Base-by-base conservation (phyloP, 2,329 filamentous ascomycete genomes). In the Sarocladium brachiariae region DNA sequence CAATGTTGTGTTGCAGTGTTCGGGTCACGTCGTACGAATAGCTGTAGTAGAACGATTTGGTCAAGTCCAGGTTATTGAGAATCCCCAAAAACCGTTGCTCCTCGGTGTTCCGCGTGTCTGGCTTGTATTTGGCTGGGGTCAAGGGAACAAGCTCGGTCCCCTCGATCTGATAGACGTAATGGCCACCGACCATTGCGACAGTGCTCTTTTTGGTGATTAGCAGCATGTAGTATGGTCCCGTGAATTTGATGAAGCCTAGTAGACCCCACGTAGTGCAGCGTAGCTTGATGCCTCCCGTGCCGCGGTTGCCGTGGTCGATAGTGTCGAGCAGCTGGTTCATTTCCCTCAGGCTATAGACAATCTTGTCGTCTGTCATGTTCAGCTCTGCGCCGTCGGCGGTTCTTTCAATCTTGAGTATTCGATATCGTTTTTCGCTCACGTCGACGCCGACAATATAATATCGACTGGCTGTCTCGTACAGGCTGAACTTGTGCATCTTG, bases 381-480 rank as follows among this genome's bases (percentile, higher is more conserved):
- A 97, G 73, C 61, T 92, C 88, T 2, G 73, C 56, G 76, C 87
- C 62, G 46, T 91, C 87, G 24, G 85, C 84, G 4, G 89, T 96
- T 41, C 93, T 83, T 64, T 97, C 92, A 59, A 99, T 95, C 67
- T 97, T 96, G 63, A 99, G 72, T 51, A 99, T 89, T 49, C 91
- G 84, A 67, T 93, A 97, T 23, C 87, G 83, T 60, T 81, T 86
- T 66, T 97, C 93, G 58, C 89, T 84, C 51, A 96, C 82, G 64
- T 99, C 93, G 49, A 88, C 87, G 13, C 93, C 93, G 16, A 97
- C 89, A 56, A 99, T 86, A 66, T 96, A 99, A 67, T 93, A 99
- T 49, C 89, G 81, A 51, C 85, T 89, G 11, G 89, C 87, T 2
- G 93, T 99, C 71, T 99, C 93, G 68, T 99, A 97, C 19, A 99